Evolutionary conservation across 257 asterid genomes (phyloP).

Genomic region (Vinca minor): DNA sequence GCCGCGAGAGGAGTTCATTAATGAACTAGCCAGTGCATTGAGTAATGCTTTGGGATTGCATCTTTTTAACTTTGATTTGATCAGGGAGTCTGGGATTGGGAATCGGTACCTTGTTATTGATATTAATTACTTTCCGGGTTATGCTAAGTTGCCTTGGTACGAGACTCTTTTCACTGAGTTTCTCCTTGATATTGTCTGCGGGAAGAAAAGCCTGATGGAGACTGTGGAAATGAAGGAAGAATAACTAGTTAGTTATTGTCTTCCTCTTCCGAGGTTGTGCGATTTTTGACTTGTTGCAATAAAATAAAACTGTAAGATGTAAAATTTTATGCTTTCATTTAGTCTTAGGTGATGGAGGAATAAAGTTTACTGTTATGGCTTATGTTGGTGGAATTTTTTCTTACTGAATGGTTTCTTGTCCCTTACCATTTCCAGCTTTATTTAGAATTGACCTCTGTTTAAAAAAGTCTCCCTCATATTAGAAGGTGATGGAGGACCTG

Average conservation of each 20-base stretch:
- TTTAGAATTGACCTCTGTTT: too few relatives aligned
- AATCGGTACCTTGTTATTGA: constrained; percentile 64
- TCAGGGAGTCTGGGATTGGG: constrained; percentile 40
- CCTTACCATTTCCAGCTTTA: not conserved
- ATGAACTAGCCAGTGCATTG: constrained; percentile 44
- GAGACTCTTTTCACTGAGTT: constrained; percentile 59
- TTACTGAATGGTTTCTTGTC: not conserved
- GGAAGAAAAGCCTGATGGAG: constrained; percentile 2
- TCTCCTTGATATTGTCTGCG: constrained; percentile 46
- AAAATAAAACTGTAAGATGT: not conserved
- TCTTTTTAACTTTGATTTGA: constrained; percentile 80
- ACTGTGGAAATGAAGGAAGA: not conserved
- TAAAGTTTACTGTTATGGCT: not conserved
- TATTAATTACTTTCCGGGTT: constrained; percentile 85
- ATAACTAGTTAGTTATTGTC: not conserved
- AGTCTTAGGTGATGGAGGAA: too few relatives aligned
- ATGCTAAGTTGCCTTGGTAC: constrained; percentile 60
- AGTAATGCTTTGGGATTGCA: constrained; percentile 54
- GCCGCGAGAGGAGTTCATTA: constrained; percentile 50
- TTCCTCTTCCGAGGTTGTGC: not conserved
- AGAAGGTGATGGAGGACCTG: constrained; percentile 49
- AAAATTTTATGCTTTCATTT: too few relatives aligned
- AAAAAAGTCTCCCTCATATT: constrained; percentile 25
- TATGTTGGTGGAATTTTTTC: not conserved
- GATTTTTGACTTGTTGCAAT: not conserved